These are phyloP conservation scores for Boletellus deceptivus DNA, from an alignment of 1,284 basidiomycete genomes.

Conservation along the genomic window DNA sequence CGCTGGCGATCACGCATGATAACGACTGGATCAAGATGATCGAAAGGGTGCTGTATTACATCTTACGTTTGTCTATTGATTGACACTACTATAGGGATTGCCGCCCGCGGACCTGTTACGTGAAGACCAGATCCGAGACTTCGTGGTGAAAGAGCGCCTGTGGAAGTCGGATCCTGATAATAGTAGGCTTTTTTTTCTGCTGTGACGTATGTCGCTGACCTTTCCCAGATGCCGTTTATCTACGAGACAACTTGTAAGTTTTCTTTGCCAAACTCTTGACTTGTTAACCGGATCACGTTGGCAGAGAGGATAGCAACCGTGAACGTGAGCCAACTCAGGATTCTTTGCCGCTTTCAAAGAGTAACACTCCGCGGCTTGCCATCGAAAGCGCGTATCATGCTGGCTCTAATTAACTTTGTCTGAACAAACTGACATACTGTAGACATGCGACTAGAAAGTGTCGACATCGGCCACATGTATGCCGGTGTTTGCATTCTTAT, in stretches of 20 bases:
- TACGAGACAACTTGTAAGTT: background rate
- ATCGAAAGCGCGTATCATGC: background rate
- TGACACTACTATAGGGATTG: background rate
- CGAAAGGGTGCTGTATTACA: background rate
- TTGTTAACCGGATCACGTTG: background rate
- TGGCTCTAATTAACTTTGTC: background rate
- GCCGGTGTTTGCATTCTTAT: background rate
- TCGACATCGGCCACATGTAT: background rate
- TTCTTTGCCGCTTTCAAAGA: too few relatives aligned
- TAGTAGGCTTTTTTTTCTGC: background rate
- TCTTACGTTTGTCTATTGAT: background rate
- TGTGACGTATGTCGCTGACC: background rate
- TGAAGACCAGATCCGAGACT: background rate
- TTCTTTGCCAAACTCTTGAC: too few relatives aligned
- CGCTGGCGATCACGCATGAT: background rate
- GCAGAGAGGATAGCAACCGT: background rate
- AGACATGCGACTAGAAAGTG: background rate
- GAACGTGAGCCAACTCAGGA: background rate
- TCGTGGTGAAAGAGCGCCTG: background rate
- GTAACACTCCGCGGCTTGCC: background rate
- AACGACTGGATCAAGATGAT: background rate
- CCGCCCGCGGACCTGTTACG: background rate
- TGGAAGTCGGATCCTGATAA: background rate
- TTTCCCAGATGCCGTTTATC: background rate
- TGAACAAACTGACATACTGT: background rate